Evolutionary conservation across 2,329 filamentous ascomycete genomes (phyloP), one percentile per base, ranked within the genome.

Genomic region (Mycosphaerelloides madeirae): DNA sequence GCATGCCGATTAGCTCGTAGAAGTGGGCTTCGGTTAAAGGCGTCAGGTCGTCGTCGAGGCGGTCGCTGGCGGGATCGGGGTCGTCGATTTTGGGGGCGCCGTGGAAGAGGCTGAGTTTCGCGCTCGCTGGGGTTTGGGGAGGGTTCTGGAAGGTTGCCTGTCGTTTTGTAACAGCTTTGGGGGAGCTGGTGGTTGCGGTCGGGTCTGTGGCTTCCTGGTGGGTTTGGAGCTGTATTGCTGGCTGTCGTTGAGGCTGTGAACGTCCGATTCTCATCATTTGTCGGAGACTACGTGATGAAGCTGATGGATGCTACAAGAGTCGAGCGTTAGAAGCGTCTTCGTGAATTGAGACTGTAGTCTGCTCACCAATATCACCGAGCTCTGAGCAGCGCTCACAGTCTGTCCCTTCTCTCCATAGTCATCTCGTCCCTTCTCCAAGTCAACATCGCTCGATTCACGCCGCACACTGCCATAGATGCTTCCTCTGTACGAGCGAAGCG

Each of bases 1-100:
- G 12, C 58, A 64, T 60, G 14, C 61, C 61, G 29, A 63, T 62
- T 3, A 63, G 51, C 19, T 56, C 51, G 49, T 59, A 62, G 50
- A 64, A 59, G 25, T 60, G 50, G 11, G 49, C 43, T 25, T 49
- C 43, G 11, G 43, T 39, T 62, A 63, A 48, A 3, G 56, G 60
- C 6, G 41, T 50, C n/a, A 33, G 38, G 38, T 58, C 46, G 20
- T 59, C 50, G 41, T 54, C 53, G 3, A 59, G 42, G 3, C 58
- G 51, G 22, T 48, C 50, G 16, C 53, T 52, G 13, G 59, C 55
- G 9, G 56, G 56, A 31, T 62, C 59, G 29, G 52, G 54, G 41
- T 60, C 58, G 16, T 44, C 44, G 13, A 58, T 45, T 32, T 52
- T 50, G 3, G 48, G 51, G 13, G 43, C 48, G 18, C 49, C 41